Evolutionary conservation across 306 rosid genomes (phyloP), one percentile per base, ranked within the genome.

Genomic region (Cicer bijugum): DNA sequence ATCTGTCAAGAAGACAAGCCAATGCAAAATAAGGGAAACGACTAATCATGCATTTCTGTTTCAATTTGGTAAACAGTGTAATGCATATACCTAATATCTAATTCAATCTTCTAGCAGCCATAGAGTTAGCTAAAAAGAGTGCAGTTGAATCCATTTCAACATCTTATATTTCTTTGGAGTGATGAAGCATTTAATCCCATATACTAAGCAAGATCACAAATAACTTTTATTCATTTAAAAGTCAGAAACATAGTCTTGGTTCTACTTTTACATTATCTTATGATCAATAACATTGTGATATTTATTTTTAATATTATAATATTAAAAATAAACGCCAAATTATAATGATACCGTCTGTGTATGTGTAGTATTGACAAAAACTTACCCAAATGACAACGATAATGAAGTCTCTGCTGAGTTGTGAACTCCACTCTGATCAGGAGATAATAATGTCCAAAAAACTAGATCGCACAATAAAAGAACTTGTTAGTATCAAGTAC

Each of bases 341-440:
- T 58, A 58, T 67, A 11, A 52, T 45, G 14, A 16, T 17, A 45
- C n/a, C 8, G 28, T 47, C 47, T 33, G 33, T 37, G 53, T 37
- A 53, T 28, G 14, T 68, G 39, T 39, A 8, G 47, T 39, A 48
- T 17, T 45, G 0, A 39, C 6, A 20, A 45, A 47, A 79, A 82
- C 82, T 64, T 35, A 91, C 97, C 95, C 84, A 76, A 89, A 91
- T 45, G 97, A 89, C 71, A 89, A 60, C 44, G 97, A 87, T 75
- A 91, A 77, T 16, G 92, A 91, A 67, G 97, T 82, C 77, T 89
- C 95, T 12, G 86, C 91, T 14, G 91, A 78, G 83, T 87, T 82
- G 60, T 82, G 84, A 55, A 81, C 75, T 67, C 94, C 90, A 72
- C 77, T 82, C 61, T 77, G 86, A 71, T 82, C 95, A n/a, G 97